Conservation (phyloP, 805 yeast species). For the Alloascoidea hylecoeti region DNA sequence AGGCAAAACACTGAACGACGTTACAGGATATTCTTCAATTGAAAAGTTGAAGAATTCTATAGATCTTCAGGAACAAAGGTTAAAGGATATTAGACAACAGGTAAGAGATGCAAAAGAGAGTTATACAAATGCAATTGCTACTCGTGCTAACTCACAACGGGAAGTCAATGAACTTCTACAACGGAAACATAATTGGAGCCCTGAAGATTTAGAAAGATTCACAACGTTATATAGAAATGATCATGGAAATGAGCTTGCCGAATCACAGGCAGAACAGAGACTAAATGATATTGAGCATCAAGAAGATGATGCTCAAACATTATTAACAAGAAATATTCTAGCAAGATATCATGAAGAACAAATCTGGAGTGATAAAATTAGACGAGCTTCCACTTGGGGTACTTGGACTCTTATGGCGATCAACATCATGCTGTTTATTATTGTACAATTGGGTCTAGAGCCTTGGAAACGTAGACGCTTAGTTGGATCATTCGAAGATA, state of each 20-base stretch:
- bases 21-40: slow-evolving; percentile 81
- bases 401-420: slow-evolving; percentile 83
- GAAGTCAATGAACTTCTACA: slow-evolving; percentile 81
- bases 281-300: slow-evolving; percentile 40
- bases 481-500: slow-evolving; percentile 72
- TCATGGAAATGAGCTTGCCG: slow-evolving; percentile 55
- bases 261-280: slow-evolving; percentile 29
- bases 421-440: slow-evolving; percentile 60
- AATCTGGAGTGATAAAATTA: slow-evolving; percentile 93
- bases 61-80: slow-evolving; percentile 21
- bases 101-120: slow-evolving; percentile 33
- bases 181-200: slow-evolving; percentile 71
- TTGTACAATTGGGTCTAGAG: slow-evolving; percentile 80
- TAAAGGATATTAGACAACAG: slow-evolving; percentile 30
- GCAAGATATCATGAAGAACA: slow-evolving; percentile 94
- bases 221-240: slow-evolving; percentile 73
- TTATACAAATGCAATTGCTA: slow-evolving; percentile 47
- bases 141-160: slow-evolving; percentile 58
- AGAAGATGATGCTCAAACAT: slow-evolving; percentile 59
- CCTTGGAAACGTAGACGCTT: slow-evolving; percentile 85
- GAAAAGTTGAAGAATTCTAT: slow-evolving; percentile 57
- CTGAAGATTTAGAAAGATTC: slow-evolving; percentile 69
- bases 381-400: slow-evolving; percentile 95
- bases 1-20: slow-evolving; percentile 60
- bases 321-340: slow-evolving; percentile 61